phyloP scores from a whole-genome alignment of 1,284 basidiomycete species.

The Trichosporon sp. region DNA sequence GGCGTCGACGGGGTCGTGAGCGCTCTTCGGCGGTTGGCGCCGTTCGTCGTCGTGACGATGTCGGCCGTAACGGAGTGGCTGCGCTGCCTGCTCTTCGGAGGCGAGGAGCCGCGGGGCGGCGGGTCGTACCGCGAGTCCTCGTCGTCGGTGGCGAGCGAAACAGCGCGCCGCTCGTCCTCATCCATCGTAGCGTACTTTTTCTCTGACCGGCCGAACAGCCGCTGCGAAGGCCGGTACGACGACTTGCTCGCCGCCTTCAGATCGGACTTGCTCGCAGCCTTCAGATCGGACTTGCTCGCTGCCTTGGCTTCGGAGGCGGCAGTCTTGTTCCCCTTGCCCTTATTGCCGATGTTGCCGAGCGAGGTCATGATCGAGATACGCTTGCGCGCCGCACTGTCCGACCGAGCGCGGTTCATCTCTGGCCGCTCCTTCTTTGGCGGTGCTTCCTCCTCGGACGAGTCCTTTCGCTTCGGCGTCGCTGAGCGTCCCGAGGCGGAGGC shows the following conservation, averaged over 20 bases:
- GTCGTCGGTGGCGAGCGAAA: conserved; percentile 36
- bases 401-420: conserved; percentile 1
- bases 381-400: conserved; percentile 14
- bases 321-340: conserved; percentile 34
- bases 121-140: conserved; percentile 50
- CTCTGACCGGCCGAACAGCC: conserved; percentile 47
- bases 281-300: too few species aligned
- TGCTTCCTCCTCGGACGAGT: conserved; percentile 8
- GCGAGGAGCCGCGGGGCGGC: background rate
- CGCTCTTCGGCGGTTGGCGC: conserved; percentile 28
- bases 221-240: background rate
- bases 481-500: conserved; percentile 18
- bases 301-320: conserved; percentile 9
- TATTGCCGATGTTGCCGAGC: conserved; percentile 39
- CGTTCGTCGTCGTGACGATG: conserved; percentile 8
- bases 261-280: too few species aligned
- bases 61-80: background rate
- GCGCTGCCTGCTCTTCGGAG: background rate
- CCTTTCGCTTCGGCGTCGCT: conserved; percentile 16
- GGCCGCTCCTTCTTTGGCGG: background rate
- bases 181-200: conserved; percentile 52
- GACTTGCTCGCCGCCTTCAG: conserved; percentile 8
- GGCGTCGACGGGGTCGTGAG: conserved; percentile 32
- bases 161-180: conserved; percentile 49
- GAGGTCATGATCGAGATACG: conserved; percentile 25